Percentiles rank a stretch among this genome's conserved stretches.
Evolutionary conservation across 2,329 filamentous ascomycete genomes (phyloP).

Genomic region (Aplosporella prunicola): DNA sequence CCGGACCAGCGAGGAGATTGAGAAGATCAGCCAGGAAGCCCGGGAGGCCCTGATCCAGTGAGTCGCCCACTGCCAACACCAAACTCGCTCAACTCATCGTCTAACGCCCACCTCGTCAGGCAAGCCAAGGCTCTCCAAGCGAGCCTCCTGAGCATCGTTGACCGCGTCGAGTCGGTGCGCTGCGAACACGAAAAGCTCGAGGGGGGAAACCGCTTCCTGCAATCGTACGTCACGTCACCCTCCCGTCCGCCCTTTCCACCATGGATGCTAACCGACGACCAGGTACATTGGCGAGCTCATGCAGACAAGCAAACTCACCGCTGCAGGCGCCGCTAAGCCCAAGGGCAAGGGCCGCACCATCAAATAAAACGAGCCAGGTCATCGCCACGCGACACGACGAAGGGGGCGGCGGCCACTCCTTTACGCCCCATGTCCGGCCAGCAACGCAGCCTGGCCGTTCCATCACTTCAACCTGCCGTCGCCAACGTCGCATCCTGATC

Average conservation of each 20-base stretch:
- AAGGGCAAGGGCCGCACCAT: slow-evolving; percentile 30
- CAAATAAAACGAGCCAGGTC: slow-evolving; percentile 2
- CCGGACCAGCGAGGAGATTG: slow-evolving; percentile 81
- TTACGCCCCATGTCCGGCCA: too few relatives aligned
- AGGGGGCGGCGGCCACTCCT: too few relatives aligned
- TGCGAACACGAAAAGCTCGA: slow-evolving; percentile 95
- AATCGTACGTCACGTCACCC: slow-evolving; percentile 41
- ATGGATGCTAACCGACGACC: slow-evolving; percentile 14
- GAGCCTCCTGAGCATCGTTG: slow-evolving; percentile 78
- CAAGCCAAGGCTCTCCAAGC: slow-evolving; percentile 85
- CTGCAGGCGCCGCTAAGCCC: slow-evolving; percentile 41
- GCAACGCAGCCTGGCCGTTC: too few relatives aligned
- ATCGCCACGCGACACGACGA: not conserved
- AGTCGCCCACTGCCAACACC: slow-evolving; percentile 21
- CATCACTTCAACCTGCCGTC: too few relatives aligned
- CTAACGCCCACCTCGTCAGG: slow-evolving; percentile 38
- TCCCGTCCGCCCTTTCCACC: not conserved
- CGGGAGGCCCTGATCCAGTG: slow-evolving; percentile 54
- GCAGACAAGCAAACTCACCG: slow-evolving; percentile 57
- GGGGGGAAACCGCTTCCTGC: slow-evolving; percentile 91
- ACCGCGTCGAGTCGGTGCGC: slow-evolving; percentile 88
- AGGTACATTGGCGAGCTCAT: slow-evolving; percentile 97
- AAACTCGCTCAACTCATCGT: not conserved
- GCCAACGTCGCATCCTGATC: too few relatives aligned
- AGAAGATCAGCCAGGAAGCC: slow-evolving; percentile 76